Evolutionary conservation across 1,284 basidiomycete species (phyloP), one percentile per base, ranked within the genome.

Genomic region (Ganoderma resinaceum): DNA sequence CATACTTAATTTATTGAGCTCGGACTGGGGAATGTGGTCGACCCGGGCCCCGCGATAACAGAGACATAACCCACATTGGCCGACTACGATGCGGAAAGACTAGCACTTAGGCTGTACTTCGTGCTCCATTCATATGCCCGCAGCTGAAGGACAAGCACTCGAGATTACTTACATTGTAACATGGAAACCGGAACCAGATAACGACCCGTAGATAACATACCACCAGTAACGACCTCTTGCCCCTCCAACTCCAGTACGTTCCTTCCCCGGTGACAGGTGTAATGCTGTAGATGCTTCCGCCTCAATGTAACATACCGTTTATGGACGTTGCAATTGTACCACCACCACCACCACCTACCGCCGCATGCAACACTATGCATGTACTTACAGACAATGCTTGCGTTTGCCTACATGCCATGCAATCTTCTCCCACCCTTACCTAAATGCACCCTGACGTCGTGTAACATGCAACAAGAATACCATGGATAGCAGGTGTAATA

Each of bases 401-500:
- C n/a, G 33, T 23, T 20, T 20, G 20, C 14, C 18, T 35, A 20
- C 53, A 35, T 33, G 31, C 18, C 11, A n/a, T 52, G 18, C 14
- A 0, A 8, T 33, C 18, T n/a, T 57, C 26, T 53, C 52, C 26
- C 20, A n/a, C 16, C 14, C 11, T 31, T 31, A 18, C 52, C 16
- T 55, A 16, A 4, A 33, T 23, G 53, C 29, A 3, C 33, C 16
- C 5, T 4, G 7, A 37, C 20, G 8, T 9, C 16, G 20, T 29
- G 11, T 58, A 3, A 26, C 42, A 59, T 65, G 63, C 40, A 40
- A 26, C 23, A 57, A 31, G 62, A 63, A 55, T 55, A 63, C 26
- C n/a, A 72, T 66, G 68, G 62, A 70, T 66, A 68, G 68, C 61
- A 55, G 18, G 62, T 65, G 63, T 60, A 52, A 60, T 60, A 37